Base-by-base conservation (phyloP, 1,139 yeast genomes). In the Yamadazyma dendronema region DNA sequence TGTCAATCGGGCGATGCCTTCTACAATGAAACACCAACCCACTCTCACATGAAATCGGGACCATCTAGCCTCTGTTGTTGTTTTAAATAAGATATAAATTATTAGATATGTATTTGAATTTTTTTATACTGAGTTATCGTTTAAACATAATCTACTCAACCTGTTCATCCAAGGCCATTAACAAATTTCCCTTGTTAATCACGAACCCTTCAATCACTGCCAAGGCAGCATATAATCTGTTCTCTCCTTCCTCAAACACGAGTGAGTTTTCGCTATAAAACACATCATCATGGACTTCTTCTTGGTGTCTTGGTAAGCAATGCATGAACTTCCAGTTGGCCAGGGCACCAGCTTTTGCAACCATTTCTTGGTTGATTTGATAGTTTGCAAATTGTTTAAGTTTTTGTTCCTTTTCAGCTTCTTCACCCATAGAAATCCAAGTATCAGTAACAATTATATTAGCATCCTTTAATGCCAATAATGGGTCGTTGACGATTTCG, bases 351-450 rank as follows among this genome's bases (percentile, higher is more conserved):
- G 79, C 77, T 15, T 56, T 56, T 5, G 54, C 41, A 19, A 85
- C 77, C 70, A 90, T 70, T 27, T 79, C 80, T 23, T 69, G 61
- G 26, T 89, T 82, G 44, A 92, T 83, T 64, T 88, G 96, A 70
- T 81, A 92, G 2, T 95, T 96, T 6, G 70, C 74, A 59, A 92
- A 92, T 62, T 88, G 92, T 56, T 81, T 71, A 51, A 92, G 67
- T 47, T 90, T 86, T 41, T 72, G 68, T 32, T 60, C 70, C 49
- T 80, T 85, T 59, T 90, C 92, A 6, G 75, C 65, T 61, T 92
- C 98, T 67, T 92, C 92, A 42, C 98, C 98, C 98, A 92, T 92
- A 1, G 97, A 90, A 26, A 92, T 81, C 82, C 96, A 92, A 4
- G 98, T 92, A 53, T 92, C 98, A n/a, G 98, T 92, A 34, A 92